phyloP scores from a whole-genome alignment of 2,329 filamentous ascomycete genomes.

The Escovopsis sp. region DNA sequence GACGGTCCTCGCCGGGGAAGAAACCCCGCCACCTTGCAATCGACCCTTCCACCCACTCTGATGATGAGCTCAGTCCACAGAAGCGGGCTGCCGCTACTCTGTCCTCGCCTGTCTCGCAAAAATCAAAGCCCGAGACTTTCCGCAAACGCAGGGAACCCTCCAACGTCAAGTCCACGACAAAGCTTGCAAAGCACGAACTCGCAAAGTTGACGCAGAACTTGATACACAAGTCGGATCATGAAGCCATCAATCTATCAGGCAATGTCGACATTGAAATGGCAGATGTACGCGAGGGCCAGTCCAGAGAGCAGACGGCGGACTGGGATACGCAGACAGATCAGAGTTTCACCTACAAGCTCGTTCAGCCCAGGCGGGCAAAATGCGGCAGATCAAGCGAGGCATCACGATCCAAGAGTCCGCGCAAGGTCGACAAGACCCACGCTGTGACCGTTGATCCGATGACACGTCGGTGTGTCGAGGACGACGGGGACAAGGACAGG shows the following conservation, averaged over 20 bases:
- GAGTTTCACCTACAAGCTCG: constrained; percentile 19
- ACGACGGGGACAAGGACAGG: too few relatives aligned
- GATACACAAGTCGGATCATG: neutral
- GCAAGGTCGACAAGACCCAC: neutral
- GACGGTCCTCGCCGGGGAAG: constrained; percentile 6
- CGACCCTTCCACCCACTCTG: neutral
- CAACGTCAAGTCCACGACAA: too few relatives aligned
- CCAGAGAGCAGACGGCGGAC: neutral
- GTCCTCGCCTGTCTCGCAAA: constrained; percentile 15
- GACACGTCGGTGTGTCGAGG: too few relatives aligned
- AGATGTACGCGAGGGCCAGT: neutral
- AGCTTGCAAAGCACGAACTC: neutral
- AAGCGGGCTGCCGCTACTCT: constrained; percentile 11
- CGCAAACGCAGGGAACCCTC: neutral
- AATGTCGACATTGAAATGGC: neutral
- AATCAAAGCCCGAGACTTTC: neutral
- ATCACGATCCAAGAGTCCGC: too few relatives aligned
- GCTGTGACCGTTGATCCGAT: too few relatives aligned
- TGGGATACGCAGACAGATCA: constrained; percentile 17
- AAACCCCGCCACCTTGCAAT: neutral
- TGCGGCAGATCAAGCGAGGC: too few relatives aligned
- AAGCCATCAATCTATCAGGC: neutral
- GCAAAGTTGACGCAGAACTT: neutral
- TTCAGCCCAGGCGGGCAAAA: neutral
- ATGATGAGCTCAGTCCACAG: constrained; percentile 6